Percentiles rank a stretch among this genome's conserved stretches.
These are phyloP conservation scores for Eutrema japonicum DNA, from an alignment of 345 rosid genomes.

Conservation along the genomic window DNA sequence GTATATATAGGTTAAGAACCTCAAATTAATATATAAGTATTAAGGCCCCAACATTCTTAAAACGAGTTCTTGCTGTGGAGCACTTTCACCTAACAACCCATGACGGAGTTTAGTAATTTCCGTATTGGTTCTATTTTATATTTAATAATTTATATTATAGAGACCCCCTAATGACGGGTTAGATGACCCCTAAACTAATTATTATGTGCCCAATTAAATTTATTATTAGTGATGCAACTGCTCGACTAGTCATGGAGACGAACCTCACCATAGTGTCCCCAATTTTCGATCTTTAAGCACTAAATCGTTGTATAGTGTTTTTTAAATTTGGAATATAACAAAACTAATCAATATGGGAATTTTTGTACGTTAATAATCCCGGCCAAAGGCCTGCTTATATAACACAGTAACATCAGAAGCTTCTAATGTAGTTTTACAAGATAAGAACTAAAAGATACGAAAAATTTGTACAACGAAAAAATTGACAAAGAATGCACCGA, in stretches of 20 bases:
- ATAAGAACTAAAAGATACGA: too few species aligned
- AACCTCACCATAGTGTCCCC: background rate
- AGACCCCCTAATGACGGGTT: background rate
- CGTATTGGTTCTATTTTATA: constrained; percentile 22
- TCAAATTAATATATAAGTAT: too few species aligned
- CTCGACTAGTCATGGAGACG: background rate
- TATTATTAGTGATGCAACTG: background rate
- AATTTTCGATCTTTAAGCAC: background rate
- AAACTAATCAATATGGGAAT: too few species aligned
- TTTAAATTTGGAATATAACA: background rate
- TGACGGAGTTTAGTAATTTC: constrained; percentile 2
- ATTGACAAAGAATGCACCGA: background rate
- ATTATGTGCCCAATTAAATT: background rate
- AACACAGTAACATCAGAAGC: too few species aligned
- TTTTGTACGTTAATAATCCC: too few species aligned
- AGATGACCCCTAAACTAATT: background rate
- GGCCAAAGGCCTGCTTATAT: too few species aligned
- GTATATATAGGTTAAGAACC: background rate
- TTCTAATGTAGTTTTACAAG: too few species aligned
- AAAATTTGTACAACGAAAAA: too few species aligned
- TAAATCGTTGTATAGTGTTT: background rate
- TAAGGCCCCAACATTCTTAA: constrained; percentile 11
- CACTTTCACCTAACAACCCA: constrained; percentile 25
- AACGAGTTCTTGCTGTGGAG: constrained; percentile 21
- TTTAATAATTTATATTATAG: constrained; percentile 8